Percentiles rank a stretch among this genome's conserved stretches.
These are phyloP conservation scores for Homolaphlyctis polyrhiza DNA, from an alignment of 371 early-diverging fungal genomes.

Conservation along the genomic window DNA sequence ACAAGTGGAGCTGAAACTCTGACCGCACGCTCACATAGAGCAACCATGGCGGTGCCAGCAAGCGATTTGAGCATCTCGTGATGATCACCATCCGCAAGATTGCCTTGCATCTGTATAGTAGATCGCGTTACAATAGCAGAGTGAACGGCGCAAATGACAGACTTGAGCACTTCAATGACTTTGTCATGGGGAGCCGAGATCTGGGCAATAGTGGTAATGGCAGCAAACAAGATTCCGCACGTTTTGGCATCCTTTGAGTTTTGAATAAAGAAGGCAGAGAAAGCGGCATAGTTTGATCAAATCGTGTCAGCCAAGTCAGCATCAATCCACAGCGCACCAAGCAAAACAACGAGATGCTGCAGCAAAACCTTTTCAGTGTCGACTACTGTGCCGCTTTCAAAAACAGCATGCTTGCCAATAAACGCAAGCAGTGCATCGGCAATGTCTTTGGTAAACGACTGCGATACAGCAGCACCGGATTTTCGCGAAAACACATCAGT, in stretches of 20 bases:
- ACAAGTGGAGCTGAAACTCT: background rate
- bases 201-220: background rate
- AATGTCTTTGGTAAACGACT: constrained; percentile 1
- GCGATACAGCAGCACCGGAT: background rate
- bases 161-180: background rate
- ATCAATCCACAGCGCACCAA: no score
- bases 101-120: background rate
- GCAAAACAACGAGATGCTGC: no score
- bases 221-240: background rate
- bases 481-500: background rate
- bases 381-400: no score
- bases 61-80: constrained; percentile 1
- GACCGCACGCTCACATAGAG: background rate
- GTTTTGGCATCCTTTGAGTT: background rate
- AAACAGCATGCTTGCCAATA: no score
- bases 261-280: no score
- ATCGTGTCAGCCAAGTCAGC: no score
- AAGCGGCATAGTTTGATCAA: no score
- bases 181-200: background rate
- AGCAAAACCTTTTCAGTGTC: no score
- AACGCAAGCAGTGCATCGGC: background rate
- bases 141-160: background rate
- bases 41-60: background rate
- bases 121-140: background rate
- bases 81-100: background rate